Evolutionary conservation across 192 early-diverging fungal genomes (phyloP).

Genomic region (Spizellomyces punctatus): DNA sequence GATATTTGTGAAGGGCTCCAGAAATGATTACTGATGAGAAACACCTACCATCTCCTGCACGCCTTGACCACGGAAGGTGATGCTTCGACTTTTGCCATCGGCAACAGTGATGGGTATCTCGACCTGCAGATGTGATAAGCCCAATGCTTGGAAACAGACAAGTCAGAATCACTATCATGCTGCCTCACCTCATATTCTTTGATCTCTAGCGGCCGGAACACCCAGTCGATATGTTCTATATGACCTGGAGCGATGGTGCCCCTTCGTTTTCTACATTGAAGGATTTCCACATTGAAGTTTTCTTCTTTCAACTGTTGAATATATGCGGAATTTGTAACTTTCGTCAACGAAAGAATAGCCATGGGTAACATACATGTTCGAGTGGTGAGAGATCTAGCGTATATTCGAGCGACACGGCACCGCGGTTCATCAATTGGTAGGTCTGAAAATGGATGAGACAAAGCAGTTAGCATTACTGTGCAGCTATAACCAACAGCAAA

Average conservation of each 20-base stretch:
- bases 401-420: constrained; percentile 45
- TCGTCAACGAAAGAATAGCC: neutral
- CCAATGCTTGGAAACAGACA: neutral
- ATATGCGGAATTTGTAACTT: neutral
- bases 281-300: constrained; percentile 46
- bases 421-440: constrained; percentile 47
- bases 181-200: constrained; percentile 43
- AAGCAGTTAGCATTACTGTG: neutral
- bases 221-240: constrained; percentile 48
- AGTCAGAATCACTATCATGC: constrained; percentile 1
- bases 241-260: constrained; percentile 47
- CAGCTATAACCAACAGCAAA: constrained; percentile 2
- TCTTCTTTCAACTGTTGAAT: constrained; percentile 33
- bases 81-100: constrained; percentile 48
- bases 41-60: neutral
- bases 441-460: constrained; percentile 22
- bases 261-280: constrained; percentile 36
- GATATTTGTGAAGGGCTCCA: neutral
- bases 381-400: constrained; percentile 42
- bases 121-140: constrained; percentile 14
- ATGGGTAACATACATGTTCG: constrained; percentile 14
- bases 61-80: constrained; percentile 53
- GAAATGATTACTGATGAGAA: neutral
- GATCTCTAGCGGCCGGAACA: constrained; percentile 54
- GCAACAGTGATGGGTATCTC: constrained; percentile 51